Percentiles rank a stretch among this genome's conserved stretches.
Evolutionary conservation across 1,284 basidiomycete genomes (phyloP).

Genomic region (Ustilago esculenta): DNA sequence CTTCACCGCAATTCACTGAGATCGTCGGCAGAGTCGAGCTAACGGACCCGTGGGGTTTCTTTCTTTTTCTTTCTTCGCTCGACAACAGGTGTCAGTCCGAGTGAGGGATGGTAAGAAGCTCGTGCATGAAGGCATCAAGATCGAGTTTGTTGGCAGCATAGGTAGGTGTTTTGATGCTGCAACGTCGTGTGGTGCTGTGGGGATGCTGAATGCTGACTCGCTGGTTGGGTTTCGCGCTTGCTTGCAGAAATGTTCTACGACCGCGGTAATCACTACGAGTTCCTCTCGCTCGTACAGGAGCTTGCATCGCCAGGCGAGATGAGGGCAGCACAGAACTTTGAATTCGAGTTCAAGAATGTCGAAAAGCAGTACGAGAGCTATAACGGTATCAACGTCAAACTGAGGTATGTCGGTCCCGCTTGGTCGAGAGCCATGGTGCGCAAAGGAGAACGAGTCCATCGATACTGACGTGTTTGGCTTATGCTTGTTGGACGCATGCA

Average conservation of each 20-base stretch:
- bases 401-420: conserved; percentile 68
- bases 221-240: not conserved
- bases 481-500: not conserved
- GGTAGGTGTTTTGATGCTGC: conserved; percentile 73
- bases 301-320: conserved; percentile 92
- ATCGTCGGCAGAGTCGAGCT: too few relatives aligned
- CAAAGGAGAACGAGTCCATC: too few relatives aligned
- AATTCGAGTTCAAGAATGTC: conserved; percentile 97
- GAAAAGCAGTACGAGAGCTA: conserved; percentile 99
- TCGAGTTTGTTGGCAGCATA: conserved; percentile 96
- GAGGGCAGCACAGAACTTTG: conserved; percentile 91
- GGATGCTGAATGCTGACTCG: too few relatives aligned
- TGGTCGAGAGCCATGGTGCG: not conserved
- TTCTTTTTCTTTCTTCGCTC: not conserved
- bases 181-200: too few relatives aligned
- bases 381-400: conserved; percentile 96
- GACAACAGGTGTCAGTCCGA: conserved; percentile 80
- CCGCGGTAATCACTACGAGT: conserved; percentile 96
- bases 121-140: conserved; percentile 94
- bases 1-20: too few relatives aligned
- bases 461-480: too few relatives aligned
- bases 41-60: too few relatives aligned
- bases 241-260: conserved; percentile 91
- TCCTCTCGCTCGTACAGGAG: conserved; percentile 92
- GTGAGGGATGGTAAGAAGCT: conserved; percentile 95